Evolutionary conservation across 805 yeast species (phyloP), one percentile per base, ranked within the genome.

Genomic region (Wilhelminamyces savonicus): DNA sequence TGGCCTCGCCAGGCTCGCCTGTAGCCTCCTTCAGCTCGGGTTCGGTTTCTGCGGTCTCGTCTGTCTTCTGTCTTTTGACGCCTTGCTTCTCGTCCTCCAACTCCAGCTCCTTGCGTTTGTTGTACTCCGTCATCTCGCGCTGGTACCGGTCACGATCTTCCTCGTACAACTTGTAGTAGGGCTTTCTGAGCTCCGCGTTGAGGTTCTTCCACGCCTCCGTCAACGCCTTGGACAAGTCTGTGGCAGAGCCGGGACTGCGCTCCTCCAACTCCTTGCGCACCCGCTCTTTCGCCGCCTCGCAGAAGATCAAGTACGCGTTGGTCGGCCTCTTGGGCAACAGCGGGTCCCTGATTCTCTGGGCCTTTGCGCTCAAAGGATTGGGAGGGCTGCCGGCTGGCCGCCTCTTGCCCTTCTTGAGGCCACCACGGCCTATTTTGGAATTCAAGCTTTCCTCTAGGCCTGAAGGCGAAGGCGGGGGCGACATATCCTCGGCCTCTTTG

Each of bases 301-400:
- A 88, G 49, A 82, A 87, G 16, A 85, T 72, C 38, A 85, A 64
- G 48, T 87, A 88, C 4, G 96, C 95, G 54, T 87, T 88, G 3
- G 92, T 80, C 5, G 96, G 95, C 46, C 94, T 69, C 44, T 82
- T 85, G 13, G 96, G 97, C 46, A 81, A 69, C 42, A 77, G 78
- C 7, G 95, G 95, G 53, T 87, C 94, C 44, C 87, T 74, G 7
- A 69, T 64, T 29, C 65, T 64, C 26, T 43, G 61, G 42, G 32
- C 47, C 41, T 37, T 53, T 6, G 35, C 30, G 10, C 29, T 28
- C 13, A 18, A 26, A 30, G 16, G 25, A 23, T 30, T 3, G 29
- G 16, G 13, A 4, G 28, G 24, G 17, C 22, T 10, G 33, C 31
- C 29, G 38, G 17, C 21, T 27, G 13, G 30, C 21, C 30, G 13